Percentiles rank a stretch among this genome's conserved stretches.
Conservation (phyloP, 2,329 filamentous ascomycete species). For the Capronia americana region DNA sequence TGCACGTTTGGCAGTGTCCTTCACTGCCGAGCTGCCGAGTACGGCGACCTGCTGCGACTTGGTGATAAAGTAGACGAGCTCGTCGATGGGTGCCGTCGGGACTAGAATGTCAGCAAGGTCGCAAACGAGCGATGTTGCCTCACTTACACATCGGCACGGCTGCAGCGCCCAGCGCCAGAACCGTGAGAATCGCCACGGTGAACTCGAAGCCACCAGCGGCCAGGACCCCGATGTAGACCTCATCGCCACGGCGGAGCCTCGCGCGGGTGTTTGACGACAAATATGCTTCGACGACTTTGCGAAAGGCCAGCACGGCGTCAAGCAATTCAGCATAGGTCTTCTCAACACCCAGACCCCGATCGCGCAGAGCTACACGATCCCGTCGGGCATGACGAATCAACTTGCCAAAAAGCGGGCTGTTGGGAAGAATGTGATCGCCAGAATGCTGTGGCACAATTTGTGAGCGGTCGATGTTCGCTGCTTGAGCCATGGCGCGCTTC, state of each 20-base stretch:
- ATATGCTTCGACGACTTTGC: not conserved
- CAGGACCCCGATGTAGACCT: constrained; percentile 44
- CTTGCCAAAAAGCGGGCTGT: constrained; percentile 12
- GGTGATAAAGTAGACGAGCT: constrained; percentile 10
- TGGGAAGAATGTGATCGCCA: constrained; percentile 11
- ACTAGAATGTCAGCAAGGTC: constrained; percentile 9
- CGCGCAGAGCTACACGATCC: constrained; percentile 2
- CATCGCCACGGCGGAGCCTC: constrained; percentile 29
- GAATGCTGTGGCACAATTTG: constrained; percentile 8
- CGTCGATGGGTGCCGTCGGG: not conserved
- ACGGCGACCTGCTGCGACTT: constrained; percentile 9
- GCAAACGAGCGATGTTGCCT: not conserved
- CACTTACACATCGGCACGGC: constrained; percentile 41
- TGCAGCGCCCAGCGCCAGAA: constrained; percentile 46
- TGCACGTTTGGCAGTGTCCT: constrained; percentile 7
- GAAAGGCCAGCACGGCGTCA: not conserved
- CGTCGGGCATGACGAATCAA: constrained; percentile 7
- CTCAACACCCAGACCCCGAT: constrained; percentile 6
- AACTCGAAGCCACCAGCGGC: constrained; percentile 46
- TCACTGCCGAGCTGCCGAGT: constrained; percentile 6
- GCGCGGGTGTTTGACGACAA: not conserved
- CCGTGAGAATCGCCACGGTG: constrained; percentile 43
- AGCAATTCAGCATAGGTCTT: constrained; percentile 14
- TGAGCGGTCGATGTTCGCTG: constrained; percentile 12
- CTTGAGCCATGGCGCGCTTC: constrained; percentile 7